Base-by-base conservation (phyloP, 805 yeast species). In the Zygosaccharomyces lentus region DNA sequence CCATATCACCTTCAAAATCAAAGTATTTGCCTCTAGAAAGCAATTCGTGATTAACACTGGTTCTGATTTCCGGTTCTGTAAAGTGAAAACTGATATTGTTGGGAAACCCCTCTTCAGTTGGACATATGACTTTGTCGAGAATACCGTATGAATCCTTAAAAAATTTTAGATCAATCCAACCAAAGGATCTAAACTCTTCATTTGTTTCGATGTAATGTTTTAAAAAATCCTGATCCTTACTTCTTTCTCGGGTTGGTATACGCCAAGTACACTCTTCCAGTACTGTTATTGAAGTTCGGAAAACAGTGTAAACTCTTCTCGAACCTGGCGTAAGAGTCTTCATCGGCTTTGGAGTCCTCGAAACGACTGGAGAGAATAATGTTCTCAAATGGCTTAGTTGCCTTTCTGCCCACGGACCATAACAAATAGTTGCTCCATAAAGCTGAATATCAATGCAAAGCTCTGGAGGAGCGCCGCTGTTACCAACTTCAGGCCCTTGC, bases 331-430 rank as follows among this genome's bases (percentile, higher is more conserved):
- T 41, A 3, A 76, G 64, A 2, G 65, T 64, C 3, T 69, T 67
- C 4, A 62, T 61, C 0, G 80, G 75, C 9, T 56, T 55, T 2
- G 80, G 66, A 55, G 88, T 87, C 38, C 82, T 66, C 21, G 84
- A 77, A 4, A 80, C 60, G 0, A 75, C 62, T 0, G 99, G 99
- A 46, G 84, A 78, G 19, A 93, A 67, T 66, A 82, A 67, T 12
- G 71, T 66, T 46, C 83, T 89, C 8, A 90, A 57, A 1, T 81
- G 76, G 2, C 72, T 72, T 13, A 96, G 64, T 62, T 93, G 95
- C 30, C 91, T 78, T 48, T 93, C 95, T 0, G 96, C 86, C 96
- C 97, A 91, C 0, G 99, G 96, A 0, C 99, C 99, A 59, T 87
- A 90, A 54, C 83, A 83, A 1, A 88, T 67, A 0, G 86, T 81